A percentile compares a stretch with the other conserved stretches of the same genome.
phyloP scores from a whole-genome alignment of 1,284 basidiomycete species.

The Moniliella sp. region DNA sequence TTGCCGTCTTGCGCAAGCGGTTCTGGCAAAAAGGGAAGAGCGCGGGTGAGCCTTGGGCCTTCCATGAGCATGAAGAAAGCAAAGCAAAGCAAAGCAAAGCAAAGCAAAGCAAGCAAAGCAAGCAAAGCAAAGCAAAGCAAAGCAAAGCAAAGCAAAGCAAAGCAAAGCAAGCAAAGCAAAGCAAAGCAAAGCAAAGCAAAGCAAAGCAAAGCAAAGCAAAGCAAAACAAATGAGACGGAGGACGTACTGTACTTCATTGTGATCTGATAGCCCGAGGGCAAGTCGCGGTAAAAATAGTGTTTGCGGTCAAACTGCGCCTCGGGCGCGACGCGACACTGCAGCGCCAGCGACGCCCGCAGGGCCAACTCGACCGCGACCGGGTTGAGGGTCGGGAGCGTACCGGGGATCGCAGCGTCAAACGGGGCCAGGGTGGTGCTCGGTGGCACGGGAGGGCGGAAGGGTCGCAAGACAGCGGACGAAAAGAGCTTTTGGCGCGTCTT shows the following conservation, averaged over 20 bases:
- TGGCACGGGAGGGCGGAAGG: conserved; percentile 19
- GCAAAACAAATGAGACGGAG: background rate
- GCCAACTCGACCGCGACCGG: conserved; percentile 59
- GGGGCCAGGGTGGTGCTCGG: conserved; percentile 58
- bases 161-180: background rate
- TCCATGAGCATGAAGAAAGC: background rate
- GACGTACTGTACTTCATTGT: conserved; percentile 68
- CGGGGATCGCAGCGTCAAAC: conserved; percentile 78
- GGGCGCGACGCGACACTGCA: conserved; percentile 45
- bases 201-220: too few species aligned
- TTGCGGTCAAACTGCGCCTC: conserved; percentile 49
- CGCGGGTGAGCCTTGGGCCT: too few species aligned
- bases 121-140: too few species aligned
- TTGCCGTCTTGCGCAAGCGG: conserved; percentile 56
- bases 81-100: conserved; percentile 1
- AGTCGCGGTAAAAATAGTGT: conserved; percentile 91
- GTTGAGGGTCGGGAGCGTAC: conserved; percentile 70
- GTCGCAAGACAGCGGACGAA: conserved; percentile 5
- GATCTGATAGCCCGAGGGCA: conserved; percentile 84
- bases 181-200: too few species aligned
- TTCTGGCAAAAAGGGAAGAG: conserved; percentile 34
- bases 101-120: too few species aligned
- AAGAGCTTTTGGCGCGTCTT: conserved; percentile 42
- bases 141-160: background rate
- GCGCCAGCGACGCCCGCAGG: conserved; percentile 57